Conservation (phyloP, 805 yeast species). For the Tetrapisispora phaffii region DNA sequence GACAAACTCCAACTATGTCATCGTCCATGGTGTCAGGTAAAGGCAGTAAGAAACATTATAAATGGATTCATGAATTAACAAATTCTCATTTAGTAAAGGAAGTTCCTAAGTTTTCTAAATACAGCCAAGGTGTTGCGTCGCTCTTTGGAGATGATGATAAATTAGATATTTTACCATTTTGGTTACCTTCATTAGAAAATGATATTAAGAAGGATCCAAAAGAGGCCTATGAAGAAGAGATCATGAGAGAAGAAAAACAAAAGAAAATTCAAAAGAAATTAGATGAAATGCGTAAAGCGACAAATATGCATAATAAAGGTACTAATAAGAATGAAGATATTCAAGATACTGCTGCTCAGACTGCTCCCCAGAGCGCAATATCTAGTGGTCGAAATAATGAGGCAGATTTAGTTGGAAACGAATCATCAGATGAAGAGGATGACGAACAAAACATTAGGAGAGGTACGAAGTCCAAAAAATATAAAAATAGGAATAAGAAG, state of each 20-base stretch:
- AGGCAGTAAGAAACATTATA: conserved; percentile 41
- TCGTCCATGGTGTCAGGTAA: conserved; percentile 21
- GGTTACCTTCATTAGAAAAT: conserved; percentile 83
- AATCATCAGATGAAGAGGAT: conserved; percentile 39
- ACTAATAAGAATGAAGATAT: neutral
- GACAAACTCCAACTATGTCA: conserved; percentile 28
- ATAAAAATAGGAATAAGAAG: conserved; percentile 22
- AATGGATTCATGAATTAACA: conserved; percentile 83
- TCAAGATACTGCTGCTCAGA: neutral
- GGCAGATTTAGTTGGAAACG: conserved; percentile 47
- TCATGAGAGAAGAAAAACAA: conserved; percentile 41
- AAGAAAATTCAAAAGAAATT: conserved; percentile 29
- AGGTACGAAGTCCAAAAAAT: conserved; percentile 9
- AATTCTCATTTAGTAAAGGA: conserved; percentile 80
- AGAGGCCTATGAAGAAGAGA: conserved; percentile 62
- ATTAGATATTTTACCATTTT: conserved; percentile 81
- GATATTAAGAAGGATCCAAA: conserved; percentile 73
- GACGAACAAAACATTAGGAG: conserved; percentile 1
- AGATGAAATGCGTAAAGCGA: conserved; percentile 31
- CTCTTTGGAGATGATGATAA: conserved; percentile 76
- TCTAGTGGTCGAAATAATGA: conserved; percentile 14
- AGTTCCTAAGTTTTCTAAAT: conserved; percentile 88
- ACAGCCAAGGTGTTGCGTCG: conserved; percentile 84
- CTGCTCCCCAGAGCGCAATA: neutral
- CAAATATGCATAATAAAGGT: conserved; percentile 7